A percentile compares a stretch with the other conserved stretches of the same genome.
phyloP scores from a whole-genome alignment of 2,329 filamentous ascomycete genomes.

The Xylariaceae sp. region DNA sequence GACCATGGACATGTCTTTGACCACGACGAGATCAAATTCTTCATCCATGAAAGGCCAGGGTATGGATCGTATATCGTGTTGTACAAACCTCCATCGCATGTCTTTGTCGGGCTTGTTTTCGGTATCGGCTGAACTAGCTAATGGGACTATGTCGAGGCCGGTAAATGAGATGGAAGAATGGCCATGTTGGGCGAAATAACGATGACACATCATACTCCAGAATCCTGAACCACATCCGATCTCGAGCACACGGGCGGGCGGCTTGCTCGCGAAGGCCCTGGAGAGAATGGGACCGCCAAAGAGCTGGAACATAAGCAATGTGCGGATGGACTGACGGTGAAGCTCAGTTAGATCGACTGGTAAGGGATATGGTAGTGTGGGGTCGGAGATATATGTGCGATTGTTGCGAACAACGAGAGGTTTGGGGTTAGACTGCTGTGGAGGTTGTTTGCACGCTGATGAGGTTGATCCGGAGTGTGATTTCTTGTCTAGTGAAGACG shows the following conservation, averaged over 20 bases:
- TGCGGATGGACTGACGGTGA: conserved; percentile 81
- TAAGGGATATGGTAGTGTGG: conserved; percentile 71
- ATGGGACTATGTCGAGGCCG: conserved; percentile 74
- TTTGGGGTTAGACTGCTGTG: conserved; percentile 33
- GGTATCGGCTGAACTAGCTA: conserved; percentile 48
- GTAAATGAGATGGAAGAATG: conserved; percentile 70
- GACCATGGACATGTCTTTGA: conserved; percentile 74
- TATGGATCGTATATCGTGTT: conserved; percentile 73
- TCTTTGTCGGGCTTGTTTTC: conserved; percentile 59
- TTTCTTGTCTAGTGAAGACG: too few species aligned
- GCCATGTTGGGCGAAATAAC: conserved; percentile 68
- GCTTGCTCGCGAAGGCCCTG: conserved; percentile 59
- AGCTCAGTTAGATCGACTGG: conserved; percentile 84
- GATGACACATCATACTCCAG: conserved; percentile 86
- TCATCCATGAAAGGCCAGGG: conserved; percentile 75
- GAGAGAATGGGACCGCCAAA: conserved; percentile 78
- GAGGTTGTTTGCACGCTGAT: too few species aligned
- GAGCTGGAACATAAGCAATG: conserved; percentile 74
- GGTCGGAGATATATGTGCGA: conserved; percentile 76
- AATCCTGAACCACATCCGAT: conserved; percentile 83
- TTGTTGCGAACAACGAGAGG: conserved; percentile 72
- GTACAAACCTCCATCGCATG: conserved; percentile 84
- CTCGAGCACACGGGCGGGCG: conserved; percentile 76
- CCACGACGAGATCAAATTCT: conserved; percentile 84
- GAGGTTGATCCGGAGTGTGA: too few species aligned